Base-by-base conservation (phyloP, 495 filamentous ascomycete genomes). In the Hypoxylon fuscum region DNA sequence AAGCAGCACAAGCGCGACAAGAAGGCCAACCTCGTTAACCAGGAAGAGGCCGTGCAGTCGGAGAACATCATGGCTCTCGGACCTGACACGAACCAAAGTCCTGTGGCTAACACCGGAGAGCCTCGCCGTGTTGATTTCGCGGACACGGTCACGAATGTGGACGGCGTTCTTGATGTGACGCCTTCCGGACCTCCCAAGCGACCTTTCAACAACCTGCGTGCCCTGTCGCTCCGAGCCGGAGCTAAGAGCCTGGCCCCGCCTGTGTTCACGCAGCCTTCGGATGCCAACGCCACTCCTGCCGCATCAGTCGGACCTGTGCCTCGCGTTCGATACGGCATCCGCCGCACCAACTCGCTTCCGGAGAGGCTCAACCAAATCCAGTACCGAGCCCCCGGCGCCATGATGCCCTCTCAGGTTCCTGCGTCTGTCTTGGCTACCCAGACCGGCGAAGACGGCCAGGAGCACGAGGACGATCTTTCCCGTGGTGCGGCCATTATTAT, bases 271-370 rank as follows among this genome's bases (percentile, higher is more conserved):
- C 75, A 75, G 22, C 56, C 65, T 2, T 64, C 68, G 2, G 74
- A 74, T 8, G 11, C 56, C 21, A 48, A 44, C 20, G 59, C 37
- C 3, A 37, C 43, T 9, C 55, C 72, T 3, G 17, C 55, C 3
- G 62, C 52, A 9, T 55, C 76, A 3, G 43, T 74, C 23, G 77
- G 80, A 12, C 80, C 83, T 10, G 77, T 82, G 4, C 82, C 79
- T 12, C 82, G 81, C 1, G 77, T 83, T 34, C 76, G 79, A 32
- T 83, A 83, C 51, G 84, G 85, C 23, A 83, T 96, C 10, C 87
- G 90, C 27, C 84, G 92, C 41, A 91, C 90, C 23, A 90, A 85
- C 67, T 96, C 92, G 0, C 81, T 96, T 2, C 92, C 92, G 0
- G 88, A 88, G 59, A 80, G 83, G 12, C 83, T 90, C 23, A 86